Evolutionary conservation across 108 stramenopile genomes (phyloP), one percentile per base, ranked within the genome.

Genomic region (Aureococcus anophagefferens): DNA sequence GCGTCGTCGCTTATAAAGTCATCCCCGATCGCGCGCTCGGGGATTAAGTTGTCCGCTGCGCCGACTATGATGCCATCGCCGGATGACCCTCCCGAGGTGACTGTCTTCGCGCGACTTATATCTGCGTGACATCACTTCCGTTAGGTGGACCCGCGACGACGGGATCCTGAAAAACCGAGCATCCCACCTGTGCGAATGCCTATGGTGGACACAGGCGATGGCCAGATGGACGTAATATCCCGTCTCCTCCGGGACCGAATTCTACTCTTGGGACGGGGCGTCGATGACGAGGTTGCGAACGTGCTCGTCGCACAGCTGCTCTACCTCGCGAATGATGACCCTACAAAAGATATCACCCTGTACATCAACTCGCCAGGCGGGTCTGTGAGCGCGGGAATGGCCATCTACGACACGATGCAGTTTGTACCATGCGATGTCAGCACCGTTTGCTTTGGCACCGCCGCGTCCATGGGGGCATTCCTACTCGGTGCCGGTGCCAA

Each of bases 331-430:
- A 92, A 91, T 68, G 90, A 93, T 72, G 95, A 96, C 77, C 93
- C 93, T 14, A 81, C 86, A 40, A 88, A 89, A 74, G 95, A 96
- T 64, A 94, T 96, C 75, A 94, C 93, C 31, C 81, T 96, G 31
- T 96, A 94, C 86, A 96, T 96, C 86, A 96, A 96, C 77, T 87
- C 85, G 36, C 95, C 95, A 11, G 93, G 95, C 15, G 95, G 93
- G 15, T 72, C 82, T 30, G 93, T 94, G 30, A 80, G 77, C 32
- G 91, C 92, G 30, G 95, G 93, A 40, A 83, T 96, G 87, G 95
- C 95, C 30, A 96, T 96, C 74, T 96, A 93, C 76, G 95, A 96
- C 75, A 93, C 95, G 51, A 94, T 94, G 93, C 92, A 96, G 81
- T 96, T 88, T 78, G 88, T 96, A 66, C 95, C 95, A 35, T 96